Conservation (phyloP, 2,329 filamentous ascomycete genomes). For the Alternaria sp. region DNA sequence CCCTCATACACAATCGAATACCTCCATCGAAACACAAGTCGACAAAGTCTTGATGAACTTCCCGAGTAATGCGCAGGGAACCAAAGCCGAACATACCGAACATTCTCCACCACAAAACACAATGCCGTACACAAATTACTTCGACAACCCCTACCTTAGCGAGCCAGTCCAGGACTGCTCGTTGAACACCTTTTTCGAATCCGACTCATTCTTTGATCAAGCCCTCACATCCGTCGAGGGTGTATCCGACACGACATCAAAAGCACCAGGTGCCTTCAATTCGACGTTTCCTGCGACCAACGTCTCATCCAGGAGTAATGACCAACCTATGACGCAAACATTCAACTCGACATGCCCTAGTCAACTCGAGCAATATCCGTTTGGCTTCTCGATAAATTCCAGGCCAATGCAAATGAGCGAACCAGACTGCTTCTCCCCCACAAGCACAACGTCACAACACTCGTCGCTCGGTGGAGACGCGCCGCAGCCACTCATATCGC, state of each 20-base stretch:
- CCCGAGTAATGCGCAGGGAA: constrained; percentile 34
- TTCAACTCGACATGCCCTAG: constrained; percentile 34
- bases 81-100: constrained; percentile 37
- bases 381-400: constrained; percentile 33
- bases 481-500: constrained; percentile 34
- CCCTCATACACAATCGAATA: constrained; percentile 2
- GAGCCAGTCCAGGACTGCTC: constrained; percentile 37
- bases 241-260: constrained; percentile 25
- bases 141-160: constrained; percentile 38
- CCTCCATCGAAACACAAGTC: constrained; percentile 12
- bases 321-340: constrained; percentile 26
- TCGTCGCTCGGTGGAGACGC: constrained; percentile 48
- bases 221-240: constrained; percentile 38
- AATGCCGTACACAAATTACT: constrained; percentile 21
- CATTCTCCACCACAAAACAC: constrained; percentile 32
- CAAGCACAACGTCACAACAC: constrained; percentile 36
- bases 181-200: constrained; percentile 42
- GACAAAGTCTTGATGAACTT: constrained; percentile 33
- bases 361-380: constrained; percentile 30
- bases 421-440: constrained; percentile 31
- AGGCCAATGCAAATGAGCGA: constrained; percentile 25
- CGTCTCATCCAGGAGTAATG: constrained; percentile 22
- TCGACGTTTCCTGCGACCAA: constrained; percentile 28
- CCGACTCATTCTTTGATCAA: constrained; percentile 38
- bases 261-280: constrained; percentile 28